phyloP scores from a whole-genome alignment of 768 basidiomycete genomes.

The Boletales sp. region DNA sequence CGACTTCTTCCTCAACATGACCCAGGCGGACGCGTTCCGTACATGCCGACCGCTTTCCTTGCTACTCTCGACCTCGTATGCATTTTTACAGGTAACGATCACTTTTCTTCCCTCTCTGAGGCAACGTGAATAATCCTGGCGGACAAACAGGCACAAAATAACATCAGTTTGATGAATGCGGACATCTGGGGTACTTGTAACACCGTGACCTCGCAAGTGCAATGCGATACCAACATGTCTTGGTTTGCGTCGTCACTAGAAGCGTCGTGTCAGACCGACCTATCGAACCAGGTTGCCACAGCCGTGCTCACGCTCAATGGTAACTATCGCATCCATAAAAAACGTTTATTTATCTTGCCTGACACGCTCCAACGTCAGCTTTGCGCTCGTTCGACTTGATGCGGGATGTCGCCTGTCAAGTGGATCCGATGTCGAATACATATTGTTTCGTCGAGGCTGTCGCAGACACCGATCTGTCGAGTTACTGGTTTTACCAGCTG shows the following conservation, averaged over 20 bases:
- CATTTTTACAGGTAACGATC: slow-evolving; percentile 51
- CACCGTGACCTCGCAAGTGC: slow-evolving; percentile 41
- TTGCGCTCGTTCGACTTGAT: slow-evolving; percentile 62
- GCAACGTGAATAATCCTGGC: slow-evolving; percentile 1
- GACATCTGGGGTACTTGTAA: slow-evolving; percentile 83
- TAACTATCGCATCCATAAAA: slow-evolving; percentile 26
- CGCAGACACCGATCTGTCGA: slow-evolving; percentile 51
- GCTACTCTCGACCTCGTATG: slow-evolving; percentile 50
- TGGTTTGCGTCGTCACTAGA: slow-evolving; percentile 53
- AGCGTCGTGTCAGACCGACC: slow-evolving; percentile 52
- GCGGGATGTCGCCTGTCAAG: slow-evolving; percentile 57
- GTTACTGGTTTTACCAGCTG: slow-evolving; percentile 70
- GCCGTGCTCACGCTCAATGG: slow-evolving; percentile 55
- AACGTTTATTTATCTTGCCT: neutral
- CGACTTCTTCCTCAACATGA: slow-evolving; percentile 76
- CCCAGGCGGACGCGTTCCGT: slow-evolving; percentile 54
- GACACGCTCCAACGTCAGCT: slow-evolving; percentile 34
- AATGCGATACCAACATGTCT: slow-evolving; percentile 66
- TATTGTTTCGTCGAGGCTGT: slow-evolving; percentile 78
- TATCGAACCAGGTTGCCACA: slow-evolving; percentile 47
- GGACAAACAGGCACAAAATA: slow-evolving; percentile 55
- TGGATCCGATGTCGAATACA: slow-evolving; percentile 51
- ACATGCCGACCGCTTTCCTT: slow-evolving; percentile 75
- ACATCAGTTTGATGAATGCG: slow-evolving; percentile 59
- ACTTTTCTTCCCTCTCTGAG: neutral